A percentile compares a stretch with the other conserved stretches of the same genome.
These are phyloP conservation scores for Cordyceps javanica DNA, from an alignment of 2,329 filamentous ascomycete species.

Conservation along the genomic window DNA sequence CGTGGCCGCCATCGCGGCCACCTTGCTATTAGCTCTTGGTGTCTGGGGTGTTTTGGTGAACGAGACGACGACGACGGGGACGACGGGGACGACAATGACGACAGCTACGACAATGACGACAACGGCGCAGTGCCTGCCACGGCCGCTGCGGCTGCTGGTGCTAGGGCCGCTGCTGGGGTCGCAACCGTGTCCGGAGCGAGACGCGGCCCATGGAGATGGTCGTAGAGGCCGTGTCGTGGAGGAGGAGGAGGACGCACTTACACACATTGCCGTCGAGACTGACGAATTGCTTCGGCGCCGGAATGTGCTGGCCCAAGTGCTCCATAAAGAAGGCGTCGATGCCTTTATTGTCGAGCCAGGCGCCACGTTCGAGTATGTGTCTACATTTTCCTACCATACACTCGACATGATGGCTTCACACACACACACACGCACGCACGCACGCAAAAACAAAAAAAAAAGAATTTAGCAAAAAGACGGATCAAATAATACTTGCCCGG, in stretches of 20 bases:
- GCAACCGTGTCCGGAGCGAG: background rate
- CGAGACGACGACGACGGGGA: background rate
- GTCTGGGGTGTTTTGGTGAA: background rate
- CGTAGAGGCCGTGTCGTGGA: too few relatives aligned
- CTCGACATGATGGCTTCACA: too few relatives aligned
- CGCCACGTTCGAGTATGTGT: slow-evolving; percentile 50
- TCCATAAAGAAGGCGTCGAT: slow-evolving; percentile 45
- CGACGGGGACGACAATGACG: background rate
- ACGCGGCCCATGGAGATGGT: too few relatives aligned
- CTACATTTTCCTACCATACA: too few relatives aligned
- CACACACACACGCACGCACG: too few relatives aligned
- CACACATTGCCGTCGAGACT: slow-evolving; percentile 20
- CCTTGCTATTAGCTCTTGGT: slow-evolving; percentile 4
- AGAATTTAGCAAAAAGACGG: too few relatives aligned
- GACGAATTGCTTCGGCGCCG: slow-evolving; percentile 50
- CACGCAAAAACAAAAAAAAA: too few relatives aligned
- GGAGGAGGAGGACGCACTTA: too few relatives aligned
- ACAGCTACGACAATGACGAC: background rate
- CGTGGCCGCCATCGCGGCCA: background rate
- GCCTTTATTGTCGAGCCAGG: slow-evolving; percentile 59
- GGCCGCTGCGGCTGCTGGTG: too few relatives aligned
- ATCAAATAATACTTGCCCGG: background rate
- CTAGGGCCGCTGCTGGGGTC: background rate
- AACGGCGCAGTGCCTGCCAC: too few relatives aligned
- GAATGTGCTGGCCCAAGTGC: slow-evolving; percentile 48